Percentiles rank a stretch among this genome's conserved stretches.
These are phyloP conservation scores for Aspergillus affinis DNA, from an alignment of 495 filamentous ascomycete species.

Conservation along the genomic window DNA sequence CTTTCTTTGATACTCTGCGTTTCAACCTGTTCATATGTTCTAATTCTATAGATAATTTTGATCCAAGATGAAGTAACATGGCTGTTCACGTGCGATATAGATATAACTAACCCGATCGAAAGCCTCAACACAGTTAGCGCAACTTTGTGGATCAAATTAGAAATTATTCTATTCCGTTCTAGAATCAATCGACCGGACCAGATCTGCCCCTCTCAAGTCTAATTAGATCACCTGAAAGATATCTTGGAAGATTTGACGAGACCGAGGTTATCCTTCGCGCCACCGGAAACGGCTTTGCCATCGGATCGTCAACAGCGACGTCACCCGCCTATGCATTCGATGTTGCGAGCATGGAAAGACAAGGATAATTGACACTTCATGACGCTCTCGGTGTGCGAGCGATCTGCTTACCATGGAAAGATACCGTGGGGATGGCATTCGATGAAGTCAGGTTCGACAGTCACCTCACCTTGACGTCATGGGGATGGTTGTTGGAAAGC, in stretches of 20 bases:
- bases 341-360: background rate
- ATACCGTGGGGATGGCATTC: background rate
- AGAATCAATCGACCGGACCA: background rate
- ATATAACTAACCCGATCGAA: background rate
- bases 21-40: background rate
- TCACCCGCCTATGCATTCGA: too few species aligned
- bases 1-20: background rate
- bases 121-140: too few species aligned
- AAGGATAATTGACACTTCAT: background rate
- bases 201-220: background rate
- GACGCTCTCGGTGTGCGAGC: background rate
- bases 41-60: background rate
- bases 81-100: background rate
- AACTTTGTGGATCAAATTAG: background rate
- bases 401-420: background rate
- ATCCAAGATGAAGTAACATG: background rate
- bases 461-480: conserved; percentile 11
- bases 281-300: background rate
- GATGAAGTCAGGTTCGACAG: conserved; percentile 4
- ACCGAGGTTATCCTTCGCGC: background rate
- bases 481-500: background rate
- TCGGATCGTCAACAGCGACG: background rate
- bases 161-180: too few species aligned
- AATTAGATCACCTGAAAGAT: background rate
- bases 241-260: background rate